Evolutionary conservation across 2,329 filamentous ascomycete genomes (phyloP).

Genomic region (Penicillium sp.): DNA sequence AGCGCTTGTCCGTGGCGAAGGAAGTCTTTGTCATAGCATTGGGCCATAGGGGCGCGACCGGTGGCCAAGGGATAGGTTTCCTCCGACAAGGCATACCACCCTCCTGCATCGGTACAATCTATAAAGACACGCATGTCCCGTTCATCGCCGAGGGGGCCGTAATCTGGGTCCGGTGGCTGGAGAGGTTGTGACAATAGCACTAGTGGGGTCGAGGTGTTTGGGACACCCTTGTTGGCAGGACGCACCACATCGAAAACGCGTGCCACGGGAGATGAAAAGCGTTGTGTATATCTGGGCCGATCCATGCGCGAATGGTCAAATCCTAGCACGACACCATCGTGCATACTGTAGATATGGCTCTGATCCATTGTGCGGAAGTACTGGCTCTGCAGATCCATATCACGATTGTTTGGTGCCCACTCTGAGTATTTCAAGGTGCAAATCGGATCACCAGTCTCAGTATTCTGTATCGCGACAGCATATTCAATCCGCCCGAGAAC

Average conservation of each 20-base stretch:
- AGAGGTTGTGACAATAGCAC: constrained; percentile 82
- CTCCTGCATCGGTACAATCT: constrained; percentile 78
- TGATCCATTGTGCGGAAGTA: constrained; percentile 77
- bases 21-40: constrained; percentile 55
- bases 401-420: constrained; percentile 89
- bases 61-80: constrained; percentile 80
- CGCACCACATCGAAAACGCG: constrained; percentile 85
- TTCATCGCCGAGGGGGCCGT: constrained; percentile 43
- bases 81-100: constrained; percentile 93
- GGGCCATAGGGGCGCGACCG: constrained; percentile 58
- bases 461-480: constrained; percentile 76
- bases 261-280: constrained; percentile 72
- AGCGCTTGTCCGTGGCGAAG: constrained; percentile 37
- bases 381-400: constrained; percentile 80
- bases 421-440: constrained; percentile 91
- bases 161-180: constrained; percentile 53
- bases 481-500: constrained; percentile 87
- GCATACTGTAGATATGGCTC: constrained; percentile 81
- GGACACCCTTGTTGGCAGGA: constrained; percentile 62
- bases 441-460: constrained; percentile 67
- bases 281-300: constrained; percentile 61
- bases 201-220: constrained; percentile 63
- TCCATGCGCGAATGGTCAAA: constrained; percentile 63
- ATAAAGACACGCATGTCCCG: constrained; percentile 70
- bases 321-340: constrained; percentile 78